phyloP scores from a whole-genome alignment of 345 rosid species.

The Melaleuca quinquenervia region DNA sequence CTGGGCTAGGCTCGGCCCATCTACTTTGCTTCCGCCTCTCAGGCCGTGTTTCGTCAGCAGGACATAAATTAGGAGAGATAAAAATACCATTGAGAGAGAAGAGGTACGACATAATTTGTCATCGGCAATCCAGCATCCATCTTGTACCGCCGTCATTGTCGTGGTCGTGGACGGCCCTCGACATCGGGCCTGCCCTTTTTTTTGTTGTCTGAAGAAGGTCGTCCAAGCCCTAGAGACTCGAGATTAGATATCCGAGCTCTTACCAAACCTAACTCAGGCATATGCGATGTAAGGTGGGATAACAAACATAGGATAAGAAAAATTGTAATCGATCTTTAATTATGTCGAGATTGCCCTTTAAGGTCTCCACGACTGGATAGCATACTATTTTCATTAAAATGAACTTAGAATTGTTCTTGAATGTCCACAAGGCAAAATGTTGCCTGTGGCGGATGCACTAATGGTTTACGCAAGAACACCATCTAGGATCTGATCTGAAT shows the following conservation, averaged over 20 bases:
- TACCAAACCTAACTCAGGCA: not conserved
- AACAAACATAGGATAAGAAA: not conserved
- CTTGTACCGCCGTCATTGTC: fast-evolving
- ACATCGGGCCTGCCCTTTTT: fast-evolving
- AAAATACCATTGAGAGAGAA: not conserved
- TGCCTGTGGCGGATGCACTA: not conserved
- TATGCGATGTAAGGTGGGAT: not conserved
- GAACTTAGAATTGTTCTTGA: not conserved
- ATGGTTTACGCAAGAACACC: not conserved
- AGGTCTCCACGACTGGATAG: not conserved
- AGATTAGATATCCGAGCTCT: not conserved
- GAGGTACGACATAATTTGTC: not conserved
- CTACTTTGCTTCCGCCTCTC: not conserved
- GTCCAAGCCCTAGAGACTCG: not conserved
- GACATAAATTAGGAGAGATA: not conserved
- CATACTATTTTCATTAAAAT: not conserved
- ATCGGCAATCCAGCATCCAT: not conserved
- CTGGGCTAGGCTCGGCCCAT: not conserved
- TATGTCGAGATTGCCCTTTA: not conserved
- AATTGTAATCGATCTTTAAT: not conserved
- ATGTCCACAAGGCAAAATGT: not conserved
- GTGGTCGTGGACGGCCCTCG: not conserved
- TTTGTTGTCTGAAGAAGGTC: not conserved
- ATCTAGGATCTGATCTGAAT: not conserved
- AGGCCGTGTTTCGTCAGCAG: not conserved